These are phyloP conservation scores for Bondarzewia mesenterica DNA, from an alignment of 1,284 basidiomycete genomes.

Conservation along the genomic window DNA sequence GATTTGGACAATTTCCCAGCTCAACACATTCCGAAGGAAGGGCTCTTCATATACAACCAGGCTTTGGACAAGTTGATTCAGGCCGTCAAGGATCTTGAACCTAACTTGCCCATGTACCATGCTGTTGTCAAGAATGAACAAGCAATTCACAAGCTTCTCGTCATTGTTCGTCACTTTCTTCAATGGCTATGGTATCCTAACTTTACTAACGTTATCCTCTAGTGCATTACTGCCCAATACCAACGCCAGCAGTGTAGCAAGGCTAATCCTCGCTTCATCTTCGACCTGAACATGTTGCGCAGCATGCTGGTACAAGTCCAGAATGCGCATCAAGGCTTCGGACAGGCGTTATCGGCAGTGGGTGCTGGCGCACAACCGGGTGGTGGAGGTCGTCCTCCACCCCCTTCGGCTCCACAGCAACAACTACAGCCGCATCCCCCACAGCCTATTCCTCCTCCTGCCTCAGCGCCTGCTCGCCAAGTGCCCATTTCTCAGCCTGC, in stretches of 20 bases:
- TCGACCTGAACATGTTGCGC: constrained; percentile 22
- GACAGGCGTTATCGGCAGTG: not conserved
- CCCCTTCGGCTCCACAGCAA: constrained; percentile 1
- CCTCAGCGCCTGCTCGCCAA: constrained; percentile 2
- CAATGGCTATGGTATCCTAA: not conserved
- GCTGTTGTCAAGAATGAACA: constrained; percentile 35
- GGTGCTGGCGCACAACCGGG: not conserved
- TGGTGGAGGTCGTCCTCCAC: not conserved
- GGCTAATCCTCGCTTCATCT: constrained; percentile 41
- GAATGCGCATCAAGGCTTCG: constrained; percentile 1
- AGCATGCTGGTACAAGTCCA: not conserved
- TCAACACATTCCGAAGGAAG: constrained; percentile 38
- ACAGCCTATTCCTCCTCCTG: not conserved
- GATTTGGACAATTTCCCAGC: constrained; percentile 8
- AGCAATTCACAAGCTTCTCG: constrained; percentile 35
- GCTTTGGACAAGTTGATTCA: constrained; percentile 41
- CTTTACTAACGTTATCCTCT: constrained; percentile 4
- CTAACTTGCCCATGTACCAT: constrained; percentile 39
- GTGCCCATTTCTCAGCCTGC: constrained; percentile 1
- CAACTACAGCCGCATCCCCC: not conserved
- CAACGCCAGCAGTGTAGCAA: constrained; percentile 41
- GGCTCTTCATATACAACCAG: constrained; percentile 41
- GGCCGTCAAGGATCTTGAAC: constrained; percentile 36
- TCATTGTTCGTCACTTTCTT: constrained; percentile 37
- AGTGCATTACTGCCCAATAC: constrained; percentile 44